Percentiles rank a stretch among this genome's conserved stretches.
These are phyloP conservation scores for Suillus bovinus DNA, from an alignment of 768 basidiomycete genomes.

Conservation along the genomic window DNA sequence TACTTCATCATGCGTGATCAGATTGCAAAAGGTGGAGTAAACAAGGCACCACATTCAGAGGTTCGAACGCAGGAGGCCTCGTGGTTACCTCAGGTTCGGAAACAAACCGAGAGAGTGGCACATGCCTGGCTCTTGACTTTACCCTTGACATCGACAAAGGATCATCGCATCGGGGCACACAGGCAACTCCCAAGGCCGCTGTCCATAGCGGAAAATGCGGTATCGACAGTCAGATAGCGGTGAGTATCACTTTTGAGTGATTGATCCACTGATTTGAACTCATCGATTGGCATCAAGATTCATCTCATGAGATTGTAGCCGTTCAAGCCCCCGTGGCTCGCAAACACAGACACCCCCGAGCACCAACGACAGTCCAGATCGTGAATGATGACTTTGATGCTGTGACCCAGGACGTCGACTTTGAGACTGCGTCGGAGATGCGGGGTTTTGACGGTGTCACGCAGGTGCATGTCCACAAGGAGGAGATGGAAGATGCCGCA, in stretches of 20 bases:
- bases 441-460: conserved; percentile 25
- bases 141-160: conserved; percentile 2
- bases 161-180: not conserved
- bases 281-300: conserved; percentile 27
- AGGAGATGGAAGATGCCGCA: not conserved
- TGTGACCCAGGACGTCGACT: conserved; percentile 24
- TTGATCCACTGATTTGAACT: not conserved
- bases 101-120: conserved; percentile 6
- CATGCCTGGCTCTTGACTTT: not conserved
- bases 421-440: conserved; percentile 28
- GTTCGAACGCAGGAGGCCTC: conserved; percentile 2
- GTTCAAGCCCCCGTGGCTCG: conserved; percentile 20
- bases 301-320: conserved; percentile 33
- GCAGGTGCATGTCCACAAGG: conserved; percentile 21
- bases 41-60: not conserved
- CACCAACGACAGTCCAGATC: conserved; percentile 34
- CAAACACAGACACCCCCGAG: conserved; percentile 20
- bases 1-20: not conserved
- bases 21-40: conserved; percentile 2
- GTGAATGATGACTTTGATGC: conserved; percentile 33
- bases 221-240: conserved; percentile 2
- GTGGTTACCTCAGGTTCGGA: conserved; percentile 7
- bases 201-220: conserved; percentile 1
- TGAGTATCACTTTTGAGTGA: not conserved
- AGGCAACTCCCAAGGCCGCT: not conserved